Evolutionary conservation across 192 early-diverging fungal species (phyloP), one percentile per base, ranked within the genome.

Genomic region (Coemansia sp.): DNA sequence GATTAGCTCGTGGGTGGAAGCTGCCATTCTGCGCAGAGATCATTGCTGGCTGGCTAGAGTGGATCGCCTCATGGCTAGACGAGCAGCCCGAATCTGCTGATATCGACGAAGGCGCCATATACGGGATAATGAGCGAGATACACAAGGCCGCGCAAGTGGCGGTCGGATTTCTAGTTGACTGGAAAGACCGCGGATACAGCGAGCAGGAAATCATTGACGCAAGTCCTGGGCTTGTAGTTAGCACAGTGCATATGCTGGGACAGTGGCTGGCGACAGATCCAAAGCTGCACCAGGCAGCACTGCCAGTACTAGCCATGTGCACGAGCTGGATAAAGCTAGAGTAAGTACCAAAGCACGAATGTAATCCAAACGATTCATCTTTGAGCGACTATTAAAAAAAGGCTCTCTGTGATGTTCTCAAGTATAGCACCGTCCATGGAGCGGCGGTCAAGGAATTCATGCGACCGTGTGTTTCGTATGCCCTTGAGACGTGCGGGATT

Each of bases 221-320:
- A 13, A 42, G 46, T 2, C 67, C 76, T 3, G 76, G 65, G 40
- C 46, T 84, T 11, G 67, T 76, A 10, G 55, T 75, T 2, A 67
- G 76, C 68, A 31, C 34, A 6, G 64, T 68, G 43, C 81, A 63
- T 49, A 59, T 84, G 13, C 65, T 84, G 22, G 67, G 65, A 3
- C 62, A 43, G 59, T 84, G 81, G 81, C 71, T 84, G 15, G 69
- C 81, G n/a, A 84, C 81, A 8, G 81, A 84, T 36, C 74, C 81
- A 7, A 78, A 73, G 36, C 54, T 84, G 10, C 81, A 84, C 67
- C 54, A 60, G 27, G 29, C 41, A 1, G 81, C 76, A 10, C 20
- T 73, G 40, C 81, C 81, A 10, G 38, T 84, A 9, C 60, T 83
- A 33, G n/a, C 76, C 52, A 84, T 84, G 76, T 78, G 72, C 33